Evolutionary conservation across 1,284 basidiomycete species (phyloP).

Genomic region (Leccinum fallax): DNA sequence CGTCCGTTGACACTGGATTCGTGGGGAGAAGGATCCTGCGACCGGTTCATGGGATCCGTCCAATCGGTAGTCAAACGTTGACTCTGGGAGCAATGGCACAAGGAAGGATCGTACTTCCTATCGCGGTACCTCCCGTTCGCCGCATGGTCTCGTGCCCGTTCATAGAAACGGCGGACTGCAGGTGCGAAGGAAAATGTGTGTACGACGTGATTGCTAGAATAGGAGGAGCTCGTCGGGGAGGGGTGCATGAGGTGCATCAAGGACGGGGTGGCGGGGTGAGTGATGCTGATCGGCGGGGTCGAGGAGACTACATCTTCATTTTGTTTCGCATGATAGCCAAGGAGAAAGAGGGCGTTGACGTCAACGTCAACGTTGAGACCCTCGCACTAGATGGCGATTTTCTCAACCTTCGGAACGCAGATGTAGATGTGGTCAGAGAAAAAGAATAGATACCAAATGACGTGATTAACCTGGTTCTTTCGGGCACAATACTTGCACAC

Average conservation of each 20-base stretch:
- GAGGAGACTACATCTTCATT: slow-evolving; percentile 18
- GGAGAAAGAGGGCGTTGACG: too few relatives aligned
- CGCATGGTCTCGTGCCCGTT: slow-evolving; percentile 29
- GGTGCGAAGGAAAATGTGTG: slow-evolving; percentile 11
- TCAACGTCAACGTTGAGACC: too few relatives aligned
- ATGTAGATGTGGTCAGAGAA: too few relatives aligned
- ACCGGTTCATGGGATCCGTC: slow-evolving; percentile 18
- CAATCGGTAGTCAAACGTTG: neutral
- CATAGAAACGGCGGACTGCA: slow-evolving; percentile 11
- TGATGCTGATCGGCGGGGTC: slow-evolving; percentile 34
- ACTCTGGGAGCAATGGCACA: neutral
- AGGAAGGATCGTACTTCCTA: slow-evolving; percentile 24
- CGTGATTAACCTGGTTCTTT: too few relatives aligned
- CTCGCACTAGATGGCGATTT: too few relatives aligned
- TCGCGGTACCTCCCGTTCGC: slow-evolving; percentile 32
- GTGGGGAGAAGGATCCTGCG: slow-evolving; percentile 23
- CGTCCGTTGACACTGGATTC: slow-evolving; percentile 31
- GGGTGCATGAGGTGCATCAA: slow-evolving; percentile 34
- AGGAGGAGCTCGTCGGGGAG: slow-evolving; percentile 25
- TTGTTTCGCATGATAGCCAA: too few relatives aligned
- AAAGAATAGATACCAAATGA: too few relatives aligned
- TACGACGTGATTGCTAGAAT: slow-evolving; percentile 25
- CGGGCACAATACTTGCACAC: too few relatives aligned
- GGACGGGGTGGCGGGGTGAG: slow-evolving; percentile 36
- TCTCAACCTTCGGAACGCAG: too few relatives aligned